Base-by-base conservation (phyloP, 345 rosid species). In the Viola odorata region DNA sequence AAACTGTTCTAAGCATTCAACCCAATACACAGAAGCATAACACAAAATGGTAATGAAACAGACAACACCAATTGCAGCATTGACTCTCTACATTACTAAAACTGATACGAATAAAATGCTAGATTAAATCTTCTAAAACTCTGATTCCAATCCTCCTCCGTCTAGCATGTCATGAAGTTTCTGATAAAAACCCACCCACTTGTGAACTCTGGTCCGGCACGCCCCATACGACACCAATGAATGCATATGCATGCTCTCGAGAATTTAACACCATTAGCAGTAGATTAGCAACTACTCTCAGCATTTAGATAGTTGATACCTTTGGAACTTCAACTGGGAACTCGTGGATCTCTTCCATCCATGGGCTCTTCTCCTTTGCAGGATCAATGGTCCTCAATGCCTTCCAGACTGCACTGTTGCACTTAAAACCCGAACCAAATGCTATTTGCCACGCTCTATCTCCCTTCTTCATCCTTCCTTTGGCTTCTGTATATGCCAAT, bases 391-490 rank as follows among this genome's bases (percentile, higher is more conserved):
- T 61, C 62, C 51, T 68, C 49, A 68, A 41, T 6, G 72, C 72
- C 61, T 75, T 79, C 89, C 89, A 65, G 74, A 81, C 85, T 1
- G 82, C 80, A 69, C 86, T 85, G 63, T 88, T 88, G 53, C 96
- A 88, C 69, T 88, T 88, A 61, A 83, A 88, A 5, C 91, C 89
- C 3, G 95, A 87, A 4, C 95, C 95, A 38, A 87, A 80, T 12
- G 80, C 87, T 16, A 88, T 85, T 57, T 88, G 87, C 91, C 96
- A 88, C 15, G 74, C 68, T 67, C 87, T 67, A 14, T 83, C 82
- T n/a, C 89, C 86, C 17, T 80, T 77, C 71, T 53, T 79, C 55
- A 83, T 73, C 74, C 96, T 78, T 32, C 91, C 96, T 60, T 80
- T 85, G 9, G 87, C 84, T 51, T 85, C 91, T 0, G 69, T 65